Evolutionary conservation across 306 rosid species (phyloP), one percentile per base, ranked within the genome.

Genomic region (Vigna trinervia): DNA sequence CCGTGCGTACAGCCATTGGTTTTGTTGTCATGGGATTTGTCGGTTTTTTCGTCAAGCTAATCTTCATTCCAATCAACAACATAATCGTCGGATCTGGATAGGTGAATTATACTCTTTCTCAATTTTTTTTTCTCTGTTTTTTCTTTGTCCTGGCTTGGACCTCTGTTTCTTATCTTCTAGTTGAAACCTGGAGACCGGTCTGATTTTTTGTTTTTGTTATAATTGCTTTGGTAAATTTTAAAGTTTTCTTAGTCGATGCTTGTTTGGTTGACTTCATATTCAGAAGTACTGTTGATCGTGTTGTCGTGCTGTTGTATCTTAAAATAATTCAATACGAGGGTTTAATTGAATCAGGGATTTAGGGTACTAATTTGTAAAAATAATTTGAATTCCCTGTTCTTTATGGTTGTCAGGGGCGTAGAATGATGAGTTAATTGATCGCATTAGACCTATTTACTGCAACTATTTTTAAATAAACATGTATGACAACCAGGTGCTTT

Each of bases 21-120:
- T 90, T 92, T 70, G 93, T 88, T 8, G 97, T 92, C 23, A 92
- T 90, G 97, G 97, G 97, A 65, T 89, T 91, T 60, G 94, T 90
- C 0, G 92, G 92, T 11, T 90, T 90, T 66, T 90, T 90, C 70
- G 96, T 90, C 17, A 90, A 90, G 86, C 87, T 90, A 59, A 88
- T 90, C 88, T 90, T 90, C 87, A 90, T 88, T 71, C 96, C 96
- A 4, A 88, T 92, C 71, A 92, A 90, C 88, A 92, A 92, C 86
- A 92, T 90, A 72, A 90, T 92, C 72, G 95, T 90, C 4, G 97
- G 95, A 84, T 90, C 97, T 74, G 83, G 84, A 75, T 92, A 89
- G 88, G 87, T 85, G 67, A 9, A 0, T 30, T 66, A 3, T 4
- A 13, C 56, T 19, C 23, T 13, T 30, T 65, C 39, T 41, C 36